Evolutionary conservation across 2,329 filamentous ascomycete genomes (phyloP).

Genomic region (Colletotrichum sp.): DNA sequence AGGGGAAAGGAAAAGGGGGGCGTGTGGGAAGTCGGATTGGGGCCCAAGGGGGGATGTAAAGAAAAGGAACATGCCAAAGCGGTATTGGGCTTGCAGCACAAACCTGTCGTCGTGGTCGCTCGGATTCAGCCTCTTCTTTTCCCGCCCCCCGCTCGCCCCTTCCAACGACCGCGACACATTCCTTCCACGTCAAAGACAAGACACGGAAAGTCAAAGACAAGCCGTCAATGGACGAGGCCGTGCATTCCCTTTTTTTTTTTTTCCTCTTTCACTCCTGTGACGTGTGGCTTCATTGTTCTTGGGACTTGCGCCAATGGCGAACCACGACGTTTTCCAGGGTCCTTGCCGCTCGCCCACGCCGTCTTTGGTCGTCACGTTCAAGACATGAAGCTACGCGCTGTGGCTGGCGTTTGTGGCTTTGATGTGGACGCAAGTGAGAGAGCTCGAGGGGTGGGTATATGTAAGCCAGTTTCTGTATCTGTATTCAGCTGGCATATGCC

Average conservation of each 20-base stretch:
- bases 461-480: background rate
- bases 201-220: background rate
- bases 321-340: background rate
- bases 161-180: background rate
- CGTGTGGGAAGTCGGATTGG: background rate
- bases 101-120: background rate
- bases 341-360: background rate
- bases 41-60: too few relatives aligned
- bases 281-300: background rate
- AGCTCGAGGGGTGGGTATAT: background rate
- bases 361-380: background rate
- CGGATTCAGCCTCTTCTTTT: background rate
- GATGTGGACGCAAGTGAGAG: background rate
- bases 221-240: background rate
- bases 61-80: background rate
- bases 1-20: background rate
- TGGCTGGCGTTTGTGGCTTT: background rate
- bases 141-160: background rate
- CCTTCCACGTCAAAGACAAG: background rate
- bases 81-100: background rate
- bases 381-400: background rate
- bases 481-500: background rate
- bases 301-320: background rate
- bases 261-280: background rate
- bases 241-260: background rate